Conservation (phyloP, 441 rosid genomes). For the Euphorbia corollata region DNA sequence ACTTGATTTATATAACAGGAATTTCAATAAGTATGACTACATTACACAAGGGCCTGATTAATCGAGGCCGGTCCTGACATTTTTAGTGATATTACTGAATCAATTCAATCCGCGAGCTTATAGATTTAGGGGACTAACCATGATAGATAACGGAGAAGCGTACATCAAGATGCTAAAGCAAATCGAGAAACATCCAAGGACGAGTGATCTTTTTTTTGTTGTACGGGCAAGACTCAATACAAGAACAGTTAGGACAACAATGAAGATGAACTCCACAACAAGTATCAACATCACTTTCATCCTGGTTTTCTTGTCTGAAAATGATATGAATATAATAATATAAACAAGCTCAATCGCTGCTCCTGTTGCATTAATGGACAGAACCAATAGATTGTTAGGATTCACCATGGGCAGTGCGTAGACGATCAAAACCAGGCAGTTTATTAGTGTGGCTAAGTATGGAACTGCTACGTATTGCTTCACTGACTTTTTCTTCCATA, state of each 20-base stretch:
- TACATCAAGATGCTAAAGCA: slow-evolving; percentile 70
- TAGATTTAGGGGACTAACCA: slow-evolving; percentile 38
- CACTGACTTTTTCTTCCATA: slow-evolving; percentile 64
- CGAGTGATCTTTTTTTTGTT: slow-evolving; percentile 33
- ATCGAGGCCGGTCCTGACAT: no score
- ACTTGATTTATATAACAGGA: no score
- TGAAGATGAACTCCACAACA: slow-evolving; percentile 37
- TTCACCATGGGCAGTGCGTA: slow-evolving; percentile 75
- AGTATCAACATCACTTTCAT: slow-evolving; percentile 26
- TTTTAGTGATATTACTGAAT: no score
- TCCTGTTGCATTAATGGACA: slow-evolving; percentile 69
- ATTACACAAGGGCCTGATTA: no score
- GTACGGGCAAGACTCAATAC: slow-evolving; percentile 46
- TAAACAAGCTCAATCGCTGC: slow-evolving; percentile 45
- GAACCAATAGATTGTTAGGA: slow-evolving; percentile 55
- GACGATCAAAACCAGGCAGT: slow-evolving; percentile 74
- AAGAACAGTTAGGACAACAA: slow-evolving; percentile 27
- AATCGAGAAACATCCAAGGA: slow-evolving; percentile 59
- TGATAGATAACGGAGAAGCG: slow-evolving; percentile 71
- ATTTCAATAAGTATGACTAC: no score
- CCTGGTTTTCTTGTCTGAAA: slow-evolving; percentile 38
- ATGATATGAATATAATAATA: slow-evolving; percentile 38
- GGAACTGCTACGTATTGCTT: slow-evolving; percentile 74
- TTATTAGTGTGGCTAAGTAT: slow-evolving; percentile 64
- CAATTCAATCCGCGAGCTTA: neutral